These are phyloP conservation scores for Lojkania enalia DNA, from an alignment of 2,329 filamentous ascomycete genomes.

Conservation along the genomic window DNA sequence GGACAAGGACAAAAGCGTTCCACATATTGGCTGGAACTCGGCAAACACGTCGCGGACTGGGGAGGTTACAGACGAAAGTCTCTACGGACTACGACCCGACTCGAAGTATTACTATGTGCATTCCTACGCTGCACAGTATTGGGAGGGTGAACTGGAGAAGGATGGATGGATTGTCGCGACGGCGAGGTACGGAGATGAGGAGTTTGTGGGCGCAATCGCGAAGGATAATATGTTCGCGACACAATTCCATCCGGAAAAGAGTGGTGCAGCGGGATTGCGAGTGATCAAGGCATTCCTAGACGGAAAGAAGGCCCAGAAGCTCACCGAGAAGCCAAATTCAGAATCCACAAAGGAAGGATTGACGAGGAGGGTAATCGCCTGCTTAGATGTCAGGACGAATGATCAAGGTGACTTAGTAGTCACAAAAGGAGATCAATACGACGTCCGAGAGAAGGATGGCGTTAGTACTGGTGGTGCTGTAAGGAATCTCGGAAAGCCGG, in stretches of 20 bases:
- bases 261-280: constrained; percentile 82
- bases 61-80: constrained; percentile 52
- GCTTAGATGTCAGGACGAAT: constrained; percentile 92
- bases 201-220: constrained; percentile 88
- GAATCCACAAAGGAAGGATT: constrained; percentile 64
- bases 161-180: constrained; percentile 93
- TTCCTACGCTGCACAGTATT: constrained; percentile 84
- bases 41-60: constrained; percentile 64
- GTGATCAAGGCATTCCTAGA: constrained; percentile 84
- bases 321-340: constrained; percentile 48
- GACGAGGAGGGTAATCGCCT: constrained; percentile 92
- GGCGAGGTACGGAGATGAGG: constrained; percentile 82
- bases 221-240: constrained; percentile 85
- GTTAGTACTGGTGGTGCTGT: constrained; percentile 64
- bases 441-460: constrained; percentile 84
- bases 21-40: constrained; percentile 98
- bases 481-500: constrained; percentile 93
- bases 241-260: constrained; percentile 98
- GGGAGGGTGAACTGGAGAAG: constrained; percentile 70
- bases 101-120: constrained; percentile 99
- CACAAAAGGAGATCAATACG: constrained; percentile 98
- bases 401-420: constrained; percentile 94
- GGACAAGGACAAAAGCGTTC: constrained; percentile 81
- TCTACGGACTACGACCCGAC: constrained; percentile 77
- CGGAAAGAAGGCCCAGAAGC: constrained; percentile 62